phyloP scores from a whole-genome alignment of 352 stramenopile genomes.

The Phytopythium chamaehyphon region DNA sequence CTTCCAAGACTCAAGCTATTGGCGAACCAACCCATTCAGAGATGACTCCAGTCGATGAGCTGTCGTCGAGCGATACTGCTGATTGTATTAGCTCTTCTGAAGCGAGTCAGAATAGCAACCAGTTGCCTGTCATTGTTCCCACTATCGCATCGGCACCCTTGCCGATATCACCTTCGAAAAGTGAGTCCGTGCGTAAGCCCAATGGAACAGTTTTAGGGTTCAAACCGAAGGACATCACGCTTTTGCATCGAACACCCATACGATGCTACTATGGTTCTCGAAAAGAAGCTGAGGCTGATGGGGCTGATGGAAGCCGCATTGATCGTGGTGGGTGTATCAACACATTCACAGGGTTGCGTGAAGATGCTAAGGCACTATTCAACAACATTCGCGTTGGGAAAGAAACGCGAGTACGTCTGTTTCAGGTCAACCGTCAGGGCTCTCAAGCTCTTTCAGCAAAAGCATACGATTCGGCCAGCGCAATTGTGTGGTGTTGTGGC shows the following conservation, averaged over 20 bases:
- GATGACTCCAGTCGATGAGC: too few relatives aligned
- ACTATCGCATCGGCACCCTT: background rate
- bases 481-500: constrained; percentile 80
- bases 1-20: background rate
- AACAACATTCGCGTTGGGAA: constrained; percentile 52
- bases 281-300: constrained; percentile 76
- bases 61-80: too few relatives aligned
- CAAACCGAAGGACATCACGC: constrained; percentile 71
- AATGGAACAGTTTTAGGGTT: constrained; percentile 19
- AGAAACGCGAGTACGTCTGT: constrained; percentile 65
- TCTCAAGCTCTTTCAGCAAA: constrained; percentile 53
- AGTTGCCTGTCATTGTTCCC: background rate
- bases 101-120: too few relatives aligned
- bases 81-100: too few relatives aligned
- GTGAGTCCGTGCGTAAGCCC: constrained; percentile 4
- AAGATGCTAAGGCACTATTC: constrained; percentile 80
- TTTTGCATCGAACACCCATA: constrained; percentile 74
- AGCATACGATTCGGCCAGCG: constrained; percentile 57
- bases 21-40: too few relatives aligned
- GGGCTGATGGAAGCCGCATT: constrained; percentile 42
- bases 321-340: constrained; percentile 76
- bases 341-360: constrained; percentile 80
- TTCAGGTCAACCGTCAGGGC: constrained; percentile 61
- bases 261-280: constrained; percentile 74
- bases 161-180: constrained; percentile 5